Conservation (phyloP, 2,329 filamentous ascomycete genomes). For the Xylariales sp. region DNA sequence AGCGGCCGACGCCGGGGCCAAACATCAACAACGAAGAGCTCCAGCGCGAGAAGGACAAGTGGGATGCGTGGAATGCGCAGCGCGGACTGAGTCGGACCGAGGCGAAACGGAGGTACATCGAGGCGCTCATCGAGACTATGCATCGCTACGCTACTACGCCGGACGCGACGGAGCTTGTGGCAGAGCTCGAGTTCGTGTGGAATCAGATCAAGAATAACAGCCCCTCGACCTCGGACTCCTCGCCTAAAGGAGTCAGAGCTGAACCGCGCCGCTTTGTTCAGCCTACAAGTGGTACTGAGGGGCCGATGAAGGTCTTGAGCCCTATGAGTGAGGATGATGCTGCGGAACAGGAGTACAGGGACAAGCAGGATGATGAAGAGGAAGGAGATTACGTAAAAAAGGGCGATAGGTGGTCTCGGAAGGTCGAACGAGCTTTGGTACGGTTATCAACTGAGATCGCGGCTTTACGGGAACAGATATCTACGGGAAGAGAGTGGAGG, state of each 20-base stretch:
- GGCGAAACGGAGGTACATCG: conserved; percentile 90
- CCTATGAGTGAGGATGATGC: conserved; percentile 84
- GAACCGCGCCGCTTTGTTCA: conserved; percentile 41
- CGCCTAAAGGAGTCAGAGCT: conserved; percentile 38
- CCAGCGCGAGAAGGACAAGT: conserved; percentile 62
- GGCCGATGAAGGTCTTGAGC: conserved; percentile 66
- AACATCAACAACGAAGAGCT: conserved; percentile 49
- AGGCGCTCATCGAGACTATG: conserved; percentile 93
- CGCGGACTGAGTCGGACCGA: conserved; percentile 80
- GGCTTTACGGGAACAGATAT: conserved; percentile 85
- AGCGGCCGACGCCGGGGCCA: conserved; percentile 59
- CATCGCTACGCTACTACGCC: conserved; percentile 88
- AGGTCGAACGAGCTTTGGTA: conserved; percentile 80
- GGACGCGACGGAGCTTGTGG: conserved; percentile 83
- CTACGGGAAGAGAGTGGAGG: conserved; percentile 67
- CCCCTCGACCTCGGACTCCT: conserved; percentile 57
- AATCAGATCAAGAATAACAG: conserved; percentile 91
- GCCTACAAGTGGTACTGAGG: conserved; percentile 44
- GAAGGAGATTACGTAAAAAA: conserved; percentile 35
- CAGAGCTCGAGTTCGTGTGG: conserved; percentile 98
- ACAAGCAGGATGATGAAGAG: conserved; percentile 32
- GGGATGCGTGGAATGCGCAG: conserved; percentile 94
- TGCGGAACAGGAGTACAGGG: conserved; percentile 51
- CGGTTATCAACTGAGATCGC: conserved; percentile 91
- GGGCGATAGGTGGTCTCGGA: conserved; percentile 66